phyloP scores from a whole-genome alignment of 2,329 filamentous ascomycete genomes.

The Phialemonium atrogriseum region DNA sequence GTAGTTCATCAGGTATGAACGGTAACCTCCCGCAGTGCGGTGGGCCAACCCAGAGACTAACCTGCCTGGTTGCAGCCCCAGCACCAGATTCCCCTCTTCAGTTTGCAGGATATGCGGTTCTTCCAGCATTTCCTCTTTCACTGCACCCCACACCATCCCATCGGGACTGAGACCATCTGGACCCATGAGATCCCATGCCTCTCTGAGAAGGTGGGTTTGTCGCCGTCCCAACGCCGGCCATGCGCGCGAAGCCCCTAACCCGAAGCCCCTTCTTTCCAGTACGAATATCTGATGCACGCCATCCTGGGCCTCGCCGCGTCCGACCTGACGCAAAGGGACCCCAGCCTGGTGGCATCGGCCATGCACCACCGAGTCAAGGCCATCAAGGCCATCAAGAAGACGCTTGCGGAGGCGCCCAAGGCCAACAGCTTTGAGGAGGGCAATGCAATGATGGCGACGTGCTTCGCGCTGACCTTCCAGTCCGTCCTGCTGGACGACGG shows the following conservation, averaged over 20 bases:
- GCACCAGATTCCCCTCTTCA: constrained; percentile 50
- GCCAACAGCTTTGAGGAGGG: constrained; percentile 40
- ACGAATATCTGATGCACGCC: constrained; percentile 63
- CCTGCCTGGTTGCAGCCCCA: constrained; percentile 34
- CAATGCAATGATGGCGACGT: constrained; percentile 51
- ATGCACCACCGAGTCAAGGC: constrained; percentile 59
- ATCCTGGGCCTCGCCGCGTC: constrained; percentile 61
- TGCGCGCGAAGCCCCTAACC: no score
- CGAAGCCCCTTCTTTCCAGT: constrained; percentile 30
- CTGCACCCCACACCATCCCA: constrained; percentile 55
- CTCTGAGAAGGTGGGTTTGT: constrained; percentile 55
- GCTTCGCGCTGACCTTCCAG: constrained; percentile 51
- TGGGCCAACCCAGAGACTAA: not conserved
- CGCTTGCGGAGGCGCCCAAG: constrained; percentile 34
- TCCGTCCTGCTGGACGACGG: constrained; percentile 50
- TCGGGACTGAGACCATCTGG: constrained; percentile 60
- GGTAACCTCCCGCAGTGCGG: not conserved
- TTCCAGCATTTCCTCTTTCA: constrained; percentile 58
- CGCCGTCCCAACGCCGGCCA: no score
- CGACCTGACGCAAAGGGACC: constrained; percentile 45
- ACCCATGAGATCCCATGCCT: constrained; percentile 58
- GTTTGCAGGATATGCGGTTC: constrained; percentile 56
- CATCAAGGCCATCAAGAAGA: constrained; percentile 52
- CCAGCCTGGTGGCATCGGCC: constrained; percentile 45
- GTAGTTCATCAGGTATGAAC: constrained; percentile 39